Evolutionary conservation across 192 early-diverging fungal species (phyloP).

Genomic region (Rhizophagus prolifer): DNA sequence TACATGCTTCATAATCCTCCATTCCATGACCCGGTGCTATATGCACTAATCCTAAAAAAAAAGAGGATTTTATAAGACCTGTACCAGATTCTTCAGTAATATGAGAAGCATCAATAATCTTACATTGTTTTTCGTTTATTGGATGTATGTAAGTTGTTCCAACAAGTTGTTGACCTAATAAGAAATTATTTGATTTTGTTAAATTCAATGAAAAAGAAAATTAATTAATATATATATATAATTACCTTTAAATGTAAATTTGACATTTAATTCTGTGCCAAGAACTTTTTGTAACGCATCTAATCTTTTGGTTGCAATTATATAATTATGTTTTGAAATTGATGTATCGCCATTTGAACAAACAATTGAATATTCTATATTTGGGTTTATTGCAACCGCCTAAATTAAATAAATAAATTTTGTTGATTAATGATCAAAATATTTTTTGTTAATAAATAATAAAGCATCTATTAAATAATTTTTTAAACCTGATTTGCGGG

Average conservation of each 20-base stretch:
- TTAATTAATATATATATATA: background rate
- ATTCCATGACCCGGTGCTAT: conserved; percentile 80
- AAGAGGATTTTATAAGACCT: background rate
- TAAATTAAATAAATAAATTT: conserved; percentile 18
- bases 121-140: conserved; percentile 44
- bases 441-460: too few relatives aligned
- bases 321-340: conserved; percentile 29
- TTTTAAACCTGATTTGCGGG: conserved; percentile 61
- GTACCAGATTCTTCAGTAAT: conserved; percentile 73
- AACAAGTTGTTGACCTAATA: conserved; percentile 50
- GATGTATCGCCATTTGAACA: background rate
- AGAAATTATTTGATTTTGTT: conserved; percentile 10
- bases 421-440: background rate
- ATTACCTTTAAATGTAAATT: conserved; percentile 17
- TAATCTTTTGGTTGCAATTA: conserved; percentile 49
- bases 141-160: conserved; percentile 59
- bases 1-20: conserved; percentile 75
- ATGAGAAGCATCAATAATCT: conserved; percentile 64
- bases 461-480: too few relatives aligned
- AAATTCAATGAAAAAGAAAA: background rate
- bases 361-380: conserved; percentile 60
- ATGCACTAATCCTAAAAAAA: conserved; percentile 67
- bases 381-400: conserved; percentile 66
- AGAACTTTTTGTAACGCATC: conserved; percentile 28
- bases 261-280: conserved; percentile 4